A percentile compares a stretch with the other conserved stretches of the same genome.
Evolutionary conservation across 2,329 filamentous ascomycete species (phyloP).

Genomic region (Paraconiothyrium brasiliense): DNA sequence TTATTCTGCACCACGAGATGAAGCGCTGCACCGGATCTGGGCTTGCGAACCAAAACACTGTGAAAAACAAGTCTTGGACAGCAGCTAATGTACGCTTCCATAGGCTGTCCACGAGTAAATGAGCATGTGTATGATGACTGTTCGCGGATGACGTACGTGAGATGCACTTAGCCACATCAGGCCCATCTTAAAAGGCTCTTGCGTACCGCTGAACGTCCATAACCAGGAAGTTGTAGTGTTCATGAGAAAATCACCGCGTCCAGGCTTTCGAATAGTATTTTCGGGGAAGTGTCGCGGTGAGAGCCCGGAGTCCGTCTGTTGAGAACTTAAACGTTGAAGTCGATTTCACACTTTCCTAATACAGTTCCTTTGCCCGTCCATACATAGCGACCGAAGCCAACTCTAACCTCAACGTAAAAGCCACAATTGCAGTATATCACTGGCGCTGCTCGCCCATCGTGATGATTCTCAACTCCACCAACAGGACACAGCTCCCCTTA

Average conservation of each 20-base stretch:
- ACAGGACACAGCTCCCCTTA: not conserved
- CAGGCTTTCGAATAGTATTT: not conserved
- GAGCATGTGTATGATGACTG: too few species aligned
- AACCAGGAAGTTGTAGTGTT: not conserved
- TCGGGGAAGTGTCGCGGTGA: conserved; percentile 11
- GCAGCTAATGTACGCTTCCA: too few species aligned
- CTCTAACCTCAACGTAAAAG: conserved; percentile 15
- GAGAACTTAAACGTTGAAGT: not conserved
- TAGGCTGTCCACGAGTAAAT: too few species aligned
- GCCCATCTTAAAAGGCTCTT: too few species aligned
- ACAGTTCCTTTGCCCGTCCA: conserved; percentile 17
- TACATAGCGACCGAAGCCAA: conserved; percentile 16
- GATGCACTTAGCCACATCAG: too few species aligned
- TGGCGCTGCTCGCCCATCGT: not conserved
- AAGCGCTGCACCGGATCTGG: too few species aligned
- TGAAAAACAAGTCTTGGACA: too few species aligned
- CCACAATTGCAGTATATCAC: not conserved
- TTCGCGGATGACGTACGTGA: too few species aligned
- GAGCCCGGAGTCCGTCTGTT: conserved; percentile 24
- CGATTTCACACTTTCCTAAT: conserved; percentile 24
- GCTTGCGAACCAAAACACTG: too few species aligned
- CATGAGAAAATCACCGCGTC: too few species aligned
- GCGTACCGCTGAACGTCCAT: not conserved
- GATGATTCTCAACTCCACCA: not conserved
- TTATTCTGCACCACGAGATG: too few species aligned